Evolutionary conservation across 108 stramenopile genomes (phyloP).

Genomic region (Asterionellopsis glacialis): DNA sequence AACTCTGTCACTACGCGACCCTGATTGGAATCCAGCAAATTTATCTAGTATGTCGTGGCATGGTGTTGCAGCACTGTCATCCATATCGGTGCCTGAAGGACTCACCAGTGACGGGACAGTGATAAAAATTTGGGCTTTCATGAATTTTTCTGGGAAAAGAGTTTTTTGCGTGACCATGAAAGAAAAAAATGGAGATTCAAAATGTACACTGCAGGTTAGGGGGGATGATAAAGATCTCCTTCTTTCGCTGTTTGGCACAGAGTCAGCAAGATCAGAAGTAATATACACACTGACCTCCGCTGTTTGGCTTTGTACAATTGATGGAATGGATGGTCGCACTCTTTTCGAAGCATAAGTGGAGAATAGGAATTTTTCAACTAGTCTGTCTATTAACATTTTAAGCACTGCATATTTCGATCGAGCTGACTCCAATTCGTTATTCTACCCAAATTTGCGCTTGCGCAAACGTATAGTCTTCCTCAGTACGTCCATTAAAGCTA

Average conservation of each 20-base stretch:
- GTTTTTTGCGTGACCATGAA: slow-evolving; percentile 24
- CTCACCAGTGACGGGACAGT: slow-evolving; percentile 27
- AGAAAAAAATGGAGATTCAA: slow-evolving; percentile 4
- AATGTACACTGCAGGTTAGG: slow-evolving; percentile 28
- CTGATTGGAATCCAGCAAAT: background rate
- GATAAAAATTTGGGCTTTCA: slow-evolving; percentile 43
- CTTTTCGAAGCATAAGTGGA: background rate
- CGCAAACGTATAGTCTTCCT: slow-evolving; percentile 25
- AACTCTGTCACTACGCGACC: slow-evolving; percentile 20
- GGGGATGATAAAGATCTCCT: slow-evolving; percentile 32
- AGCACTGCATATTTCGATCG: no score
- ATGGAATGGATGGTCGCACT: background rate
- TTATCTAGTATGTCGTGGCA: background rate
- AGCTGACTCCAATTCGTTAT: no score
- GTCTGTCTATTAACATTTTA: no score
- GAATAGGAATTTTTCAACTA: no score
- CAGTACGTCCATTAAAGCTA: slow-evolving; percentile 39
- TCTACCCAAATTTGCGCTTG: no score
- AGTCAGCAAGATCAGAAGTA: slow-evolving; percentile 13
- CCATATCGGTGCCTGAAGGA: slow-evolving; percentile 26
- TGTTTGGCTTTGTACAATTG: background rate
- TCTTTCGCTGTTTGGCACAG: slow-evolving; percentile 23
- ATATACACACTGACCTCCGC: slow-evolving; percentile 21
- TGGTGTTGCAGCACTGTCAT: slow-evolving; percentile 23
- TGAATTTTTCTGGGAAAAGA: slow-evolving; percentile 26